Base-by-base conservation (phyloP, 1,139 yeast species). In the Lodderomyces oxycetoniae region DNA sequence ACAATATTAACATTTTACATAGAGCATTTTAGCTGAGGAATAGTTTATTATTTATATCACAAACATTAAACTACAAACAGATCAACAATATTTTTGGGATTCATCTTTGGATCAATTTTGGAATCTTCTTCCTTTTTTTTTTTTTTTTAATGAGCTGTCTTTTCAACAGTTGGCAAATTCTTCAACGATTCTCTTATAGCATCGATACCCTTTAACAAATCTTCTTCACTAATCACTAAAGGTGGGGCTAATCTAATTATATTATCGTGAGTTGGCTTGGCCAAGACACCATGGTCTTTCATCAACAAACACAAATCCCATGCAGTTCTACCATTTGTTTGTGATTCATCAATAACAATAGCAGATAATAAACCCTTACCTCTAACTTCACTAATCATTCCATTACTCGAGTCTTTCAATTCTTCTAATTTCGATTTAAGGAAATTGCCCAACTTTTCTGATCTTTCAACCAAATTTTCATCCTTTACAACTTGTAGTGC, bases 191-290 rank as follows among this genome's bases (percentile, higher is more conserved):
- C 54, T 55, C 72, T 72, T 50, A 89, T 88, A 35, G 80, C 72
- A 13, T 74, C 80, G 38, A 88, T 81, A 50, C 96, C 96, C 65
- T 76, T 80, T 47, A 77, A 61, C 53, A 89, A 69, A 53, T 91
- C 96, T 50, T 82, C 91, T 56, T 87, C 85, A 26, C 91, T 75
- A 47, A 89, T 89, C 33, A 88, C 93, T 60, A 89, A 70, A 14
- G 98, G 97, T 38, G 98, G 98, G 6, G 97, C 96, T 57, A 89
- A 71, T 67, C 98, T 82, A 56, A 89, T 89, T 51, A 91, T 89
- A 59, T 87, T 83, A 53, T 88, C 96, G 57, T 89, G 98, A 3
- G 98, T 89, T 47, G 97, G 97, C 67, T 89, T 89, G 45, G 98
- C 97, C 54, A 89, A 70, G 21, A 89, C 83, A 38, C 98, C 98